phyloP scores from a whole-genome alignment of 23 red algal species.

The Cyanidium caldarium region DNA sequence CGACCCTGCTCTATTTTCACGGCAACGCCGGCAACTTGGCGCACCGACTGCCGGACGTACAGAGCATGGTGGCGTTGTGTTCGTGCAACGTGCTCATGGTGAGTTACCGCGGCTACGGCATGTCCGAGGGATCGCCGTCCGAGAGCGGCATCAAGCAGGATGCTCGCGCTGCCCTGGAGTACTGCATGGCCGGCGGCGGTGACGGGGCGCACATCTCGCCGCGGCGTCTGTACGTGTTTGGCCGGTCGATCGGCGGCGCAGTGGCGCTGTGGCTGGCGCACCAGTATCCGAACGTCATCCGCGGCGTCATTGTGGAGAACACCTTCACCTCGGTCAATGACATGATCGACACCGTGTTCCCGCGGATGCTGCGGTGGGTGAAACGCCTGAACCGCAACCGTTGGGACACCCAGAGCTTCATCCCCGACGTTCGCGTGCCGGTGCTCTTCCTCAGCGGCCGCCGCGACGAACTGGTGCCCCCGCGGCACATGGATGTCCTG shows the following conservation, averaged over 20 bases:
- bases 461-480: slow-evolving; percentile 64
- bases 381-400: slow-evolving; percentile 74
- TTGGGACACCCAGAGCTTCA: slow-evolving; percentile 41
- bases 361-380: slow-evolving; percentile 26
- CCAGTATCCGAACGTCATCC: slow-evolving; percentile 9
- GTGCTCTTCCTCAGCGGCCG: slow-evolving; percentile 68
- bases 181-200: slow-evolving; percentile 13
- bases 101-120: slow-evolving; percentile 84
- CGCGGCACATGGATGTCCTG: slow-evolving; percentile 35
- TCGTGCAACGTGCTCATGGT: slow-evolving; percentile 77
- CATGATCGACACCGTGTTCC: slow-evolving; percentile 68
- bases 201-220: slow-evolving; percentile 21
- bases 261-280: slow-evolving; percentile 31
- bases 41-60: slow-evolving; percentile 65
- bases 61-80: slow-evolving; percentile 15
- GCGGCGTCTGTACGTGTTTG: slow-evolving; percentile 45
- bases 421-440: slow-evolving; percentile 28
- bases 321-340: slow-evolving; percentile 71
- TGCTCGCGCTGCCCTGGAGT: slow-evolving; percentile 60
- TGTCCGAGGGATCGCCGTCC: slow-evolving; percentile 37
- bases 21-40: slow-evolving; percentile 83
- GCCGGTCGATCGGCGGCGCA: slow-evolving; percentile 63
- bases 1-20: slow-evolving; percentile 85
- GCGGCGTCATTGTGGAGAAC: slow-evolving; percentile 79
- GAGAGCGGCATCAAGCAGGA: slow-evolving; percentile 51